Percentiles rank a stretch among this genome's conserved stretches.
phyloP scores from a whole-genome alignment of 768 basidiomycete genomes.

The Leucocoprinus leucothites region DNA sequence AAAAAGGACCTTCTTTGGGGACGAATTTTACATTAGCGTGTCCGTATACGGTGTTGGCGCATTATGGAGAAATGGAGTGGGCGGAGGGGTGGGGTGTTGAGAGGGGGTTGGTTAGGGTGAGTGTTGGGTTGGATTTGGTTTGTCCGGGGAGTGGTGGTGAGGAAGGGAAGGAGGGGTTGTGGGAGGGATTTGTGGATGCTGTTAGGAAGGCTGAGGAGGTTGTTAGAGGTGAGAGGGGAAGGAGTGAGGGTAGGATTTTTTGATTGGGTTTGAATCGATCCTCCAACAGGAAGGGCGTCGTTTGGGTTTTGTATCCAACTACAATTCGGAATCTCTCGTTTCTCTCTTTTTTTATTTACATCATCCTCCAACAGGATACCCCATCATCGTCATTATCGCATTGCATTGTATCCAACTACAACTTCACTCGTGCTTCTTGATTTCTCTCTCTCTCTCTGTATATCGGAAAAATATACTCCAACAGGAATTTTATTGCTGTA shows the following conservation, averaged over 20 bases:
- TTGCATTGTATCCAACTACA: conserved; percentile 43
- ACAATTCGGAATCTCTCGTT: no score
- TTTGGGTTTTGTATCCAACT: no score
- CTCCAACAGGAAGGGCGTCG: no score
- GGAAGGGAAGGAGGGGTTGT: conserved; percentile 48
- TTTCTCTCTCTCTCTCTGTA: not conserved
- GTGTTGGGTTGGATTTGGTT: conserved; percentile 79
- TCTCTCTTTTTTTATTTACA: no score
- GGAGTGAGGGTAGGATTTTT: not conserved
- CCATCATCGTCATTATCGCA: conserved; percentile 10
- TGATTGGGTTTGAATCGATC: not conserved
- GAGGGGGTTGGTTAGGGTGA: conserved; percentile 77
- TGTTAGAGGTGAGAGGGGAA: not conserved
- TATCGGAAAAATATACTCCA: no score
- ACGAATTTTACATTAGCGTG: conserved; percentile 96
- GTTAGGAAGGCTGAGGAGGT: conserved; percentile 45
- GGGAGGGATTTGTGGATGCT: conserved; percentile 57
- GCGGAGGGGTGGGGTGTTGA: conserved; percentile 87
- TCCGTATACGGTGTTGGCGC: conserved; percentile 91
- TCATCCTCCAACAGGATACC: conserved; percentile 33
- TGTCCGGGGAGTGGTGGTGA: no score
- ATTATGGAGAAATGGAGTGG: conserved; percentile 90
- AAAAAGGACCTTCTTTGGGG: conserved; percentile 89
- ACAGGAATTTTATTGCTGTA: not conserved
- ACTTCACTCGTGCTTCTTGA: conserved; percentile 16